These are phyloP conservation scores for Penicillium sclerotigenum DNA, from an alignment of 2,329 filamentous ascomycete species.

Conservation along the genomic window DNA sequence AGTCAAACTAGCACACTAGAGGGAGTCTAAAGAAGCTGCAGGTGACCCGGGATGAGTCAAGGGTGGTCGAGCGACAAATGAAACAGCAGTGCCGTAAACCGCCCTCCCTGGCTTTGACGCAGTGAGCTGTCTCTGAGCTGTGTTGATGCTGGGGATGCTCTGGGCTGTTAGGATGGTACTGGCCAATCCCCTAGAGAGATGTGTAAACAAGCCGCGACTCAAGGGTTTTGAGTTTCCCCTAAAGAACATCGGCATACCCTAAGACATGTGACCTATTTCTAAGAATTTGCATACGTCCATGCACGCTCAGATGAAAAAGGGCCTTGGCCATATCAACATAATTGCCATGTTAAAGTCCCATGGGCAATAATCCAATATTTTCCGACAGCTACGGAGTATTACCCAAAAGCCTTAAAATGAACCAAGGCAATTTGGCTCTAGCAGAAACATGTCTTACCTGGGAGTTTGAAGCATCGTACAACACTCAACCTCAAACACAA, in stretches of 20 bases:
- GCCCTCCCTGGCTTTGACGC: not conserved
- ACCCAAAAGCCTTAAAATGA: not conserved
- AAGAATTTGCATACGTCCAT: not conserved
- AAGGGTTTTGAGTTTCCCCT: slow-evolving; percentile 3
- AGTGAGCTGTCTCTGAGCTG: slow-evolving; percentile 5
- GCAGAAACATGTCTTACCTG: not conserved
- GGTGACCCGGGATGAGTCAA: slow-evolving; percentile 25
- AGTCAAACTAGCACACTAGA: slow-evolving; percentile 17
- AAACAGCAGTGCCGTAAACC: slow-evolving; percentile 14
- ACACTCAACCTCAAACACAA: not conserved
- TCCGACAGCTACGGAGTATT: not conserved
- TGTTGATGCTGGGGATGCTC: not conserved
- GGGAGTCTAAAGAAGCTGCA: slow-evolving; percentile 22
- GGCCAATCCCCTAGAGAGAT: not conserved
- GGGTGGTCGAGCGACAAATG: slow-evolving; percentile 19
- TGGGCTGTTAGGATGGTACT: not conserved
- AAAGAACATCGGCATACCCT: not conserved
- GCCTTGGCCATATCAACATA: not conserved
- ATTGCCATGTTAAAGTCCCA: not conserved
- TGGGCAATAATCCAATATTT: not conserved
- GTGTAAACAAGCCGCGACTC: not conserved
- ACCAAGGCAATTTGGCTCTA: not conserved
- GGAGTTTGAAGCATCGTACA: not conserved
- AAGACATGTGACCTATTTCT: not conserved
- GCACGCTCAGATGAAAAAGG: not conserved